phyloP scores from a whole-genome alignment of 306 rosid genomes.

The Pyrus bretschneideri region DNA sequence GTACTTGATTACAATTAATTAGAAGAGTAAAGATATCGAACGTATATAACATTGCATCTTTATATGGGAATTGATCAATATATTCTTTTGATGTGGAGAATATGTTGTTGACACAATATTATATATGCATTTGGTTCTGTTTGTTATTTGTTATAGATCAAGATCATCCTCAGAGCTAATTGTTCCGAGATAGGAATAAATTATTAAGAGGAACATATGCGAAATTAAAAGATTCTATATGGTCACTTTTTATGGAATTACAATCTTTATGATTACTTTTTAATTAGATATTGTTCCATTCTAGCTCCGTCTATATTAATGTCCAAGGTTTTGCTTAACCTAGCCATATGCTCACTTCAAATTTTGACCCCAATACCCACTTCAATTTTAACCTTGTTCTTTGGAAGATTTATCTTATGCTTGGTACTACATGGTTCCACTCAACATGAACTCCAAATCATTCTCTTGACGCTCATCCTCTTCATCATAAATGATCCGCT shows the following conservation, averaged over 20 bases:
- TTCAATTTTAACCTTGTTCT: not conserved
- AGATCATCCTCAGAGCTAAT: not conserved
- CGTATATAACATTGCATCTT: not conserved
- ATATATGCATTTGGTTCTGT: no score
- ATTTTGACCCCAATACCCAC: no score
- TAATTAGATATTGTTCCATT: conserved; percentile 12
- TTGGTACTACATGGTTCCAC: no score
- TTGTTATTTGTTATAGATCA: not conserved
- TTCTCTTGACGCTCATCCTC: no score
- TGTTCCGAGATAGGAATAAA: conserved; percentile 4
- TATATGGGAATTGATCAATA: not conserved
- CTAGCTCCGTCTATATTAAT: not conserved
- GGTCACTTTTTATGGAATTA: not conserved
- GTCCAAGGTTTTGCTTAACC: not conserved
- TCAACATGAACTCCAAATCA: no score
- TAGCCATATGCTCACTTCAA: not conserved
- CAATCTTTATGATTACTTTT: conserved; percentile 10
- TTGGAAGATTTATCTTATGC: no score
- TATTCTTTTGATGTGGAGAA: not conserved
- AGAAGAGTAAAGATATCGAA: not conserved
- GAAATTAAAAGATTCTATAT: conserved; percentile 5
- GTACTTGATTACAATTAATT: no score
- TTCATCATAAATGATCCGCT: no score
- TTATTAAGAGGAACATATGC: conserved; percentile 18
- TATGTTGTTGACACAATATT: not conserved